Percentiles rank a stretch among this genome's conserved stretches.
Evolutionary conservation across 768 basidiomycete genomes (phyloP).

Genomic region (Crassisporium funariophilum): DNA sequence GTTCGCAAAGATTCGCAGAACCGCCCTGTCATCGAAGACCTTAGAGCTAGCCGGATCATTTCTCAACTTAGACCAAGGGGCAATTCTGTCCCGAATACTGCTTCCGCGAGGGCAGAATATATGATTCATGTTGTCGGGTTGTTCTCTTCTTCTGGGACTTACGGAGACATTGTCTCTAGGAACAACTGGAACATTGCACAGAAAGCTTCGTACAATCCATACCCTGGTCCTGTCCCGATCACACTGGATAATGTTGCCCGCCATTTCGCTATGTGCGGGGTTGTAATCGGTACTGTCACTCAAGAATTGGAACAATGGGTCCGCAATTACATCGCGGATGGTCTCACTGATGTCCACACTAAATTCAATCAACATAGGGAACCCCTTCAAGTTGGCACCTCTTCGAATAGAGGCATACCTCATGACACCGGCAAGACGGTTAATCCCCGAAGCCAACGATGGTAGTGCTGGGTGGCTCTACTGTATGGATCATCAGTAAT

Average conservation of each 20-base stretch:
- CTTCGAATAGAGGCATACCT: too few species aligned
- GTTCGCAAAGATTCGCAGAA: conserved; percentile 42
- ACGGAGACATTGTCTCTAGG: neutral
- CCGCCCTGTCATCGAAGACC: conserved; percentile 41
- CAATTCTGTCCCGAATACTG: conserved; percentile 31
- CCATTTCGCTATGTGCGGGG: conserved; percentile 45
- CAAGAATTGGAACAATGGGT: neutral
- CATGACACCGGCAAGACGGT: too few species aligned
- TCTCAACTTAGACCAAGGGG: conserved; percentile 48
- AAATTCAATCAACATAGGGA: too few species aligned
- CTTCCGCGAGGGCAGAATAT: neutral
- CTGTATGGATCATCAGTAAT: too few species aligned
- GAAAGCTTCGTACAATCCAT: conserved; percentile 17
- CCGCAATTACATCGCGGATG: neutral
- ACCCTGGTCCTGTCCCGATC: conserved; percentile 31
- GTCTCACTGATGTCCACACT: too few species aligned
- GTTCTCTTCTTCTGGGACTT: neutral
- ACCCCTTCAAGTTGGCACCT: too few species aligned
- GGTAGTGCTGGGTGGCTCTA: too few species aligned
- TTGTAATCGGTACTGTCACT: conserved; percentile 27
- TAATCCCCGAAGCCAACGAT: too few species aligned
- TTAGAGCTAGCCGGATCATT: conserved; percentile 48
- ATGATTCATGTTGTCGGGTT: neutral
- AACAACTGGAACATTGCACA: neutral
- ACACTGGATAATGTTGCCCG: conserved; percentile 36